Evolutionary conservation across 345 rosid species (phyloP), one percentile per base, ranked within the genome.

Genomic region (Hypericum perforatum): DNA sequence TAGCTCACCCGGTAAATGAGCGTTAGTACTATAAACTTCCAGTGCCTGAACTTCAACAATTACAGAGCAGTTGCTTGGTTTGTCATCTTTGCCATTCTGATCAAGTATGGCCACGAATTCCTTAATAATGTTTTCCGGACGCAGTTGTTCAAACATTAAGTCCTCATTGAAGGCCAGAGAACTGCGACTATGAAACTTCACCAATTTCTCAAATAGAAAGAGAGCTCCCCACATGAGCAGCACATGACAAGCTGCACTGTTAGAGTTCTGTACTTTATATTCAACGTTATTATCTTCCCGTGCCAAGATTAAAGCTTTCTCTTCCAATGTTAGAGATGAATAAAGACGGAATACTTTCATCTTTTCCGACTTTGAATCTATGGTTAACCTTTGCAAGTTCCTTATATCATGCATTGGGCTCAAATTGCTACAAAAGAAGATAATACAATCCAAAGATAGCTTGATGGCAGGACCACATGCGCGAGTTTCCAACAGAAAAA

Each of bases 161-260:
- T 70, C 49, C 47, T 64, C 53, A 67, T 57, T 54, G 9, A 70
- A 56, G 57, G 68, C 56, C 52, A 43, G 56, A 16, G 37, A 48
- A 64, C 52, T 6, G 41, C 58, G 49, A 53, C 52, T 41, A 44
- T 87, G 96, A 65, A 87, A 81, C 58, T 81, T 79, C 8, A 75
- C 73, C 76, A 88, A 74, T 65, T 68, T 81, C 41, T 64, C 60
- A 58, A 92, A 83, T 41, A 92, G 63, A 74, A 74, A 61, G 22
- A 80, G 62, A 41, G 90, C 83, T 39, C 95, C 94, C 95, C 94
- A 84, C 85, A 80, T 88, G 38, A 92, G 89, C 63, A 92, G 71
- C 62, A 52, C 59, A 38, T 88, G 96, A 48, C 63, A 64, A 49
- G 66, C 64, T 60, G 52, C 37, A 10, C 69, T 74, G 65, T 36